phyloP scores from a whole-genome alignment of 352 stramenopile genomes.

The Phytophthora brassicae region DNA sequence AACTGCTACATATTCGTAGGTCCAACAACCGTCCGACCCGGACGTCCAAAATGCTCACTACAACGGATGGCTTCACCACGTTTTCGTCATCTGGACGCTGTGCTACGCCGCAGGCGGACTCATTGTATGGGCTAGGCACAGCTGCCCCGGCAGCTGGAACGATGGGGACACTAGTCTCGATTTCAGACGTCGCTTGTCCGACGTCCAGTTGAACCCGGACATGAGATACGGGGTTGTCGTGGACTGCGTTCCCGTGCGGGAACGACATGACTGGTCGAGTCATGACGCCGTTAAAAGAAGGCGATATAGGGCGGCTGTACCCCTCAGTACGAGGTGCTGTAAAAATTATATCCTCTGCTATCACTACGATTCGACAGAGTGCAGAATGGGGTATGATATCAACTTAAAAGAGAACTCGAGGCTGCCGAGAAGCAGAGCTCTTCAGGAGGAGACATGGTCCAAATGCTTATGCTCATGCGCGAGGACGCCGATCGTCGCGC shows the following conservation, averaged over 20 bases:
- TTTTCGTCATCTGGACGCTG: conserved; percentile 8
- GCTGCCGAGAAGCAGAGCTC: too few species aligned
- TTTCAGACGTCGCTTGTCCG: not conserved
- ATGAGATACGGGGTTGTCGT: conserved; percentile 2
- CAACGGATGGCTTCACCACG: conserved; percentile 18
- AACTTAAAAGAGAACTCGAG: not conserved
- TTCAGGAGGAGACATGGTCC: too few species aligned
- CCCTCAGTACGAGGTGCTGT: not conserved
- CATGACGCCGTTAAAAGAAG: not conserved
- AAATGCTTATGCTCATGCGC: too few species aligned
- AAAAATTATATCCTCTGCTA: not conserved
- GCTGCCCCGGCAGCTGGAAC: conserved; percentile 19
- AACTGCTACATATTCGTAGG: too few species aligned
- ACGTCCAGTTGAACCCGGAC: not conserved
- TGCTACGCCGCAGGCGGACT: conserved; percentile 15
- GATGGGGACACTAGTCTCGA: conserved; percentile 2
- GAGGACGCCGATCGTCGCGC: too few species aligned
- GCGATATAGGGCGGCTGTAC: not conserved
- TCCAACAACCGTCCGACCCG: not conserved
- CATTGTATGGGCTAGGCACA: conserved; percentile 19
- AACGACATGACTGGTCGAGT: not conserved
- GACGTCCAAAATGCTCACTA: conserved; percentile 16
- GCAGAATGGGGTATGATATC: conserved; percentile 1
- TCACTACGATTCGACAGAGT: not conserved
- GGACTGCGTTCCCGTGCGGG: conserved; percentile 3